Base-by-base conservation (phyloP, 352 stramenopile species). In the Chrysophaeum taylorii region DNA sequence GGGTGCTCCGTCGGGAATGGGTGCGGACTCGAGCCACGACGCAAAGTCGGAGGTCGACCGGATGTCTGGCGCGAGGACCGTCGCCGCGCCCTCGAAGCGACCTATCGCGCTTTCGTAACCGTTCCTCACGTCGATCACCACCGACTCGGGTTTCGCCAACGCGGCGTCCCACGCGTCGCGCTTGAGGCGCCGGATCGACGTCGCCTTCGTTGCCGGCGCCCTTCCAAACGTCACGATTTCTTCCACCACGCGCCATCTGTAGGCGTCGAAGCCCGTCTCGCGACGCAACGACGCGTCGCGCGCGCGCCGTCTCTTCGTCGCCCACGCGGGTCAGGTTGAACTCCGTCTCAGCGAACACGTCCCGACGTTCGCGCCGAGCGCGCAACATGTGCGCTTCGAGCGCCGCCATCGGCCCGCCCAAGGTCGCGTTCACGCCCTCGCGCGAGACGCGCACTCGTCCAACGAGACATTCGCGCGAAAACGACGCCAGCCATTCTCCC, bases 91-190 rank as follows among this genome's bases (percentile, higher is more conserved):
- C 31, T 27, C 23, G n/a, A 66, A 66, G 57, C 31, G 57, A 36
- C 57, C 57, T 18, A 66, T 35, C 33, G 23, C 57, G 33, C 7
- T 35, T 36, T 66, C 57, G 36, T 38, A 66, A 2, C 15, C 57
- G 36, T 66, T 66, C 1, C 57, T 31, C 36, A 66, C 57, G 57
- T 66, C 57, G 33, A 66, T 18, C 1, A 66, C 36, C 12, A 66
- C 18, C 0, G 82, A 81, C 66, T 88, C 75, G 38, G 68, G 43
- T 39, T 78, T n/a, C n/a, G n/a, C n/a, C n/a, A n/a, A n/a, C n/a
- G n/a, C n/a, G n/a, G n/a, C n/a, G n/a, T n/a, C n/a, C n/a, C n/a
- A n/a, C n/a, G n/a, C n/a, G n/a, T n/a, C n/a, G n/a, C n/a, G n/a
- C n/a, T n/a, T n/a, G n/a, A n/a, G n/a, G n/a, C n/a, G n/a, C n/a